Conservation (phyloP, 2,329 filamentous ascomycete genomes). For the Penicillium digitatum region DNA sequence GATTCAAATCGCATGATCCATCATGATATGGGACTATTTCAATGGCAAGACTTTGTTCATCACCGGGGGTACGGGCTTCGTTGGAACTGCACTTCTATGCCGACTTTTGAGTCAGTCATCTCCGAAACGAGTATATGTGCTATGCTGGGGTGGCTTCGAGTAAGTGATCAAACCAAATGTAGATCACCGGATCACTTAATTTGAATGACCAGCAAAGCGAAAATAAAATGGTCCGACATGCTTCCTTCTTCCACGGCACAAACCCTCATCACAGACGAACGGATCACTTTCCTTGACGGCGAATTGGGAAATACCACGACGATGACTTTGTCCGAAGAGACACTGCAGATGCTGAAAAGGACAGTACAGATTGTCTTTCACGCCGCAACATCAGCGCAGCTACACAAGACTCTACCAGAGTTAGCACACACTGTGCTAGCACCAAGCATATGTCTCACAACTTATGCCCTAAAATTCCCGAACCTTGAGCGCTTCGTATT, state of each 20-base stretch:
- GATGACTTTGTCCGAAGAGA: constrained; percentile 18
- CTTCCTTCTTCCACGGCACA: constrained; percentile 12
- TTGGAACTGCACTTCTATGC: constrained; percentile 23
- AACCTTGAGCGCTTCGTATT: constrained; percentile 23
- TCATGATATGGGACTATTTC: constrained; percentile 26
- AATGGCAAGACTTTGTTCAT: constrained; percentile 21
- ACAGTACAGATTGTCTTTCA: constrained; percentile 23
- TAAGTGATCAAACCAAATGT: background rate
- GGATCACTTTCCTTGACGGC: constrained; percentile 21
- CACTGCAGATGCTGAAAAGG: constrained; percentile 20
- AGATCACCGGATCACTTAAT: background rate
- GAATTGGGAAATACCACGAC: constrained; percentile 22
- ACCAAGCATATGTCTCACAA: constrained; percentile 17
- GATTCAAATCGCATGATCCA: background rate
- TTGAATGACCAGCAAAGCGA: constrained; percentile 13
- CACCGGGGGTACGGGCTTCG: constrained; percentile 23
- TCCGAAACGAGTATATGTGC: constrained; percentile 19
- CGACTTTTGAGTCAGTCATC: constrained; percentile 18
- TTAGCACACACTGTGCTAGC: constrained; percentile 19
- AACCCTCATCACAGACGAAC: constrained; percentile 9
- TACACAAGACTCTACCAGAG: constrained; percentile 20
- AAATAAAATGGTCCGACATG: constrained; percentile 20
- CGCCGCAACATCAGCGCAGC: constrained; percentile 14
- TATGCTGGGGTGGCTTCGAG: constrained; percentile 20
- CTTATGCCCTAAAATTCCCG: constrained; percentile 21